phyloP scores from a whole-genome alignment of 2,329 filamentous ascomycete genomes.

The Parafenestella ontariensis region DNA sequence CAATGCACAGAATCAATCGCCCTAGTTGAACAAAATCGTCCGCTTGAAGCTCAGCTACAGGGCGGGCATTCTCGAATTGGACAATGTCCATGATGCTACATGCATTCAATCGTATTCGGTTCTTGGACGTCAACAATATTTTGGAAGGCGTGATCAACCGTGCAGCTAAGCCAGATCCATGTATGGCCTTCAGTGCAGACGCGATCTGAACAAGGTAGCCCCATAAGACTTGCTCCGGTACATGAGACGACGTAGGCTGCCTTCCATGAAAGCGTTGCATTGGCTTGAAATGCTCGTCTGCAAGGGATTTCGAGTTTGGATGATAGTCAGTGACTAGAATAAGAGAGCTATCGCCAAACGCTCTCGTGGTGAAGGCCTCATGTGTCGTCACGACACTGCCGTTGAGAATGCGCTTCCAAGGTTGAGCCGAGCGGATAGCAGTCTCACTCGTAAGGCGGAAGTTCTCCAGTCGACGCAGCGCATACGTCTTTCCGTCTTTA shows the following conservation, averaged over 20 bases:
- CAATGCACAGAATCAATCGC: conserved; percentile 81
- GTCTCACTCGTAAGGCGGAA: conserved; percentile 89
- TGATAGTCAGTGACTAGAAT: conserved; percentile 95
- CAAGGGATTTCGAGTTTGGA: conserved; percentile 86
- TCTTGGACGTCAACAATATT: conserved; percentile 88
- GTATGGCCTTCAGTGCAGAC: conserved; percentile 85
- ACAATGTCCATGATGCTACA: conserved; percentile 91
- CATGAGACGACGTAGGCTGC: conserved; percentile 46
- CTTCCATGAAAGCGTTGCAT: conserved; percentile 49
- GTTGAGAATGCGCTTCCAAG: conserved; percentile 86
- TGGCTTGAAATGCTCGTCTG: conserved; percentile 75
- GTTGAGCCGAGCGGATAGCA: conserved; percentile 82
- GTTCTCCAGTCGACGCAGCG: conserved; percentile 83
- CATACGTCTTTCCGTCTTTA: conserved; percentile 89
- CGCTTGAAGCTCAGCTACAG: conserved; percentile 79
- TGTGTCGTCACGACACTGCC: conserved; percentile 84
- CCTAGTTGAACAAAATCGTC: conserved; percentile 89
- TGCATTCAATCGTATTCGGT: conserved; percentile 84
- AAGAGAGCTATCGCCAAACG: conserved; percentile 92
- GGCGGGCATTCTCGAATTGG: conserved; percentile 74
- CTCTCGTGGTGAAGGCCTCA: conserved; percentile 90
- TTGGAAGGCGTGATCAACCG: conserved; percentile 87
- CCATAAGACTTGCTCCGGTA: conserved; percentile 81
- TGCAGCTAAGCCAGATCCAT: conserved; percentile 80
- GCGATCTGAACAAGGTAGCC: conserved; percentile 90